These are phyloP conservation scores for Macrophomina tecta DNA, from an alignment of 2,329 filamentous ascomycete species.

Conservation along the genomic window DNA sequence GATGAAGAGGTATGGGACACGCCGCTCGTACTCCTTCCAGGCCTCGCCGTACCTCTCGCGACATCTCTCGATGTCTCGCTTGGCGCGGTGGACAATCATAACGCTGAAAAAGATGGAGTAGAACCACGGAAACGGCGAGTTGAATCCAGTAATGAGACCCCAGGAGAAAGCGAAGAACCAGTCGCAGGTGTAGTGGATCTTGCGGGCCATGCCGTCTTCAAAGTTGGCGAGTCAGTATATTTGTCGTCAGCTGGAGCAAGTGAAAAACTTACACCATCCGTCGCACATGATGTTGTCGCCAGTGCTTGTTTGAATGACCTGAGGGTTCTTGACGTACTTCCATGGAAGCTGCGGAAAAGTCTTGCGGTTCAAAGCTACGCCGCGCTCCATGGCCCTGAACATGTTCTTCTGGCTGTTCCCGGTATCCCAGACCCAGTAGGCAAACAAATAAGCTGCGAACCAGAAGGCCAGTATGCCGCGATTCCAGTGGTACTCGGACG, in stretches of 20 bases:
- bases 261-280: constrained; percentile 66
- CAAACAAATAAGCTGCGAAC: constrained; percentile 36
- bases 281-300: constrained; percentile 77
- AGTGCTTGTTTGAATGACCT: constrained; percentile 71
- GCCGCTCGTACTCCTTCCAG: constrained; percentile 76
- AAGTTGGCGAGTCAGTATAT: constrained; percentile 29
- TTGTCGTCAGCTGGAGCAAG: background rate
- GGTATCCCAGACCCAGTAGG: constrained; percentile 93
- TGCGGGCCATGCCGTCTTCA: constrained; percentile 69
- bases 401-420: constrained; percentile 93
- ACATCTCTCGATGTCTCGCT: constrained; percentile 74
- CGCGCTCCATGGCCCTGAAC: constrained; percentile 80
- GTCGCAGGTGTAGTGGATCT: constrained; percentile 78
- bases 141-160: constrained; percentile 77
- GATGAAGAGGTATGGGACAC: constrained; percentile 80
- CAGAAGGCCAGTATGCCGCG: constrained; percentile 63
- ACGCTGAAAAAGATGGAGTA: constrained; percentile 76
- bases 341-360: constrained; percentile 85
- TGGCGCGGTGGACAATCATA: constrained; percentile 78
- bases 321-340: constrained; percentile 78
- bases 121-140: constrained; percentile 81
- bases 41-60: constrained; percentile 76
- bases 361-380: constrained; percentile 62
- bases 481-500: constrained; percentile 70
- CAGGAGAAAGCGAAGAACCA: constrained; percentile 76